Evolutionary conservation across 495 filamentous ascomycete species (phyloP).

Genomic region (Neohortaea acidophila): DNA sequence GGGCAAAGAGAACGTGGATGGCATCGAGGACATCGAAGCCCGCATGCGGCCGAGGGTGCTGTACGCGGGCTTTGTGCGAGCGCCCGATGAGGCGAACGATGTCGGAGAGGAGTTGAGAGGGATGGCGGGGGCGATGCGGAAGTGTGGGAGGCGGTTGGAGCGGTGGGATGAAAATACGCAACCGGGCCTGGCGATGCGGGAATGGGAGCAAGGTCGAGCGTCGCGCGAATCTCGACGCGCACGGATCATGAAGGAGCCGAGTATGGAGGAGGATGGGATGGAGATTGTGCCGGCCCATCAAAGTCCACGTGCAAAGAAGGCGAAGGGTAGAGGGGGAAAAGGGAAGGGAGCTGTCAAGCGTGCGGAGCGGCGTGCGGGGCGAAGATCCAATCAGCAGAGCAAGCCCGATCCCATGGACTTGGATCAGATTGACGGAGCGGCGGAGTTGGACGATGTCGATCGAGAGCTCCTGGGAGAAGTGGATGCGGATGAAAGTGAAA

Average conservation of each 20-base stretch:
- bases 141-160: slow-evolving; percentile 20
- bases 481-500: slow-evolving; percentile 15
- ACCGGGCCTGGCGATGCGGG: slow-evolving; percentile 11
- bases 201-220: slow-evolving; percentile 4
- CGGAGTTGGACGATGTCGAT: slow-evolving; percentile 21
- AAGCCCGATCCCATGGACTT: slow-evolving; percentile 1
- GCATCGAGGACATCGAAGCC: slow-evolving; percentile 4
- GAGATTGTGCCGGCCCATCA: slow-evolving; percentile 3
- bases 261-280: slow-evolving; percentile 8
- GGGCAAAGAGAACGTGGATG: slow-evolving; percentile 4
- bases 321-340: not conserved
- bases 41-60: slow-evolving; percentile 5
- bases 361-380: slow-evolving; percentile 5
- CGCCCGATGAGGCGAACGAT: slow-evolving; percentile 16
- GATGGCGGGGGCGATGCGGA: slow-evolving; percentile 15
- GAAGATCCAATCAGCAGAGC: slow-evolving; percentile 3
- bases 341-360: slow-evolving; percentile 2
- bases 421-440: slow-evolving; percentile 16
- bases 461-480: slow-evolving; percentile 17
- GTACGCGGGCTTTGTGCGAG: slow-evolving; percentile 7
- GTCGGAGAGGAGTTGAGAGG: slow-evolving; percentile 24
- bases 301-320: not conserved
- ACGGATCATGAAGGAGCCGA: not conserved
- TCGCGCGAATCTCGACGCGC: not conserved
- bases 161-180: slow-evolving; percentile 20